Percentiles rank a stretch among this genome's conserved stretches.
These are phyloP conservation scores for Pseudogymnoascus sp. DNA, from an alignment of 2,329 filamentous ascomycete genomes.

Conservation along the genomic window DNA sequence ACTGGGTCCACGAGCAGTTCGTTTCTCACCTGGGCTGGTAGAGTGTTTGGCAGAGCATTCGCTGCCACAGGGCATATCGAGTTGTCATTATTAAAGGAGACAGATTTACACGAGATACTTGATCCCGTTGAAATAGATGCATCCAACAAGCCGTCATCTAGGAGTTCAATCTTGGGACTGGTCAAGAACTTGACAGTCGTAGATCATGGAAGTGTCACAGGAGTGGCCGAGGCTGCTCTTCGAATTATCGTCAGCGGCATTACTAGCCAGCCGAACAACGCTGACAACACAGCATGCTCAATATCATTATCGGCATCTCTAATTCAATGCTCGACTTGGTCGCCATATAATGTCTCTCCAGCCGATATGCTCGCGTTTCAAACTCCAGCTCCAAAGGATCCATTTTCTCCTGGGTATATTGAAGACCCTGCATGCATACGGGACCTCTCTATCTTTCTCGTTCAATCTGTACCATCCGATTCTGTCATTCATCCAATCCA, in stretches of 20 bases:
- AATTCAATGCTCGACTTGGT: slow-evolving; percentile 51
- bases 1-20: slow-evolving; percentile 55
- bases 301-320: slow-evolving; percentile 42
- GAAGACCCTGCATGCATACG: slow-evolving; percentile 52
- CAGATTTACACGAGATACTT: slow-evolving; percentile 36
- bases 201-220: slow-evolving; percentile 48
- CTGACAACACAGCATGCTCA: slow-evolving; percentile 13
- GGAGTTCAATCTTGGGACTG: slow-evolving; percentile 54
- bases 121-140: background rate
- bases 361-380: slow-evolving; percentile 37
- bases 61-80: slow-evolving; percentile 66
- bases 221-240: slow-evolving; percentile 55
- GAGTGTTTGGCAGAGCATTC: slow-evolving; percentile 78
- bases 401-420: slow-evolving; percentile 30
- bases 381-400: slow-evolving; percentile 11
- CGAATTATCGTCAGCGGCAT: slow-evolving; percentile 46
- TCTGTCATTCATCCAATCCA: slow-evolving; percentile 64
- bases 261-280: slow-evolving; percentile 1
- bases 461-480: slow-evolving; percentile 52
- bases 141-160: slow-evolving; percentile 38
- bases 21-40: slow-evolving; percentile 80
- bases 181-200: slow-evolving; percentile 56
- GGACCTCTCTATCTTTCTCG: slow-evolving; percentile 55
- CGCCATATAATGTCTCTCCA: slow-evolving; percentile 46
- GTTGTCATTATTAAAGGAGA: slow-evolving; percentile 53